Evolutionary conservation across 2,329 filamentous ascomycete genomes (phyloP).

Genomic region (Fusarium caatingaense): DNA sequence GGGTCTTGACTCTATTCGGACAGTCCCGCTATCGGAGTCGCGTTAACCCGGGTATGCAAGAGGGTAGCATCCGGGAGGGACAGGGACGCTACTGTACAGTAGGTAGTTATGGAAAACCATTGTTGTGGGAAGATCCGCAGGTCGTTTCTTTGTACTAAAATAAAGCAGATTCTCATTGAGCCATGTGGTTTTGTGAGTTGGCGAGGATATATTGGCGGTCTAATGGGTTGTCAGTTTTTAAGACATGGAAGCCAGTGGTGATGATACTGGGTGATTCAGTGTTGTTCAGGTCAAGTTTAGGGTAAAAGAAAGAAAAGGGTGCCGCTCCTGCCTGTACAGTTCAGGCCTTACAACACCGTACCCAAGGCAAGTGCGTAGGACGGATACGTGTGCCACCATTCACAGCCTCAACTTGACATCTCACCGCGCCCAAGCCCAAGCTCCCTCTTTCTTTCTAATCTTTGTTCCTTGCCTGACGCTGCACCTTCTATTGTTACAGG

Average conservation of each 20-base stretch:
- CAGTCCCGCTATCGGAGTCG: conserved; percentile 29
- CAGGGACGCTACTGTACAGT: background rate
- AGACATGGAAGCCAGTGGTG: background rate
- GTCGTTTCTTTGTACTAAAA: conserved; percentile 12
- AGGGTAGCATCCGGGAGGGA: conserved; percentile 10
- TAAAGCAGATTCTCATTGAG: background rate
- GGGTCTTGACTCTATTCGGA: conserved; percentile 21
- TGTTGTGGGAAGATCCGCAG: conserved; percentile 23
- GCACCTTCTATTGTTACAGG: background rate
- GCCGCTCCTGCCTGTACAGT: background rate
- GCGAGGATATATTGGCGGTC: background rate
- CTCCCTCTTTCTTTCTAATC: background rate
- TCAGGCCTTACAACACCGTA: background rate
- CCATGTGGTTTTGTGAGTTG: conserved; percentile 24
- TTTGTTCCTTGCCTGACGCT: conserved; percentile 21
- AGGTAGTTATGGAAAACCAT: background rate
- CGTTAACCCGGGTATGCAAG: conserved; percentile 25
- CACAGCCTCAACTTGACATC: conserved; percentile 34
- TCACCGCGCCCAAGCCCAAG: conserved; percentile 14
- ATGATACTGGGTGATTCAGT: background rate
- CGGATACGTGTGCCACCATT: conserved; percentile 32
- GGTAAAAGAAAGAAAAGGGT: background rate
- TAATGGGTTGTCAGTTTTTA: background rate
- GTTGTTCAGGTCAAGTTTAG: background rate
- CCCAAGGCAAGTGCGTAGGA: background rate